A percentile compares a stretch with the other conserved stretches of the same genome.
phyloP scores from a whole-genome alignment of 305 asterid genomes.

The Withania somnifera region DNA sequence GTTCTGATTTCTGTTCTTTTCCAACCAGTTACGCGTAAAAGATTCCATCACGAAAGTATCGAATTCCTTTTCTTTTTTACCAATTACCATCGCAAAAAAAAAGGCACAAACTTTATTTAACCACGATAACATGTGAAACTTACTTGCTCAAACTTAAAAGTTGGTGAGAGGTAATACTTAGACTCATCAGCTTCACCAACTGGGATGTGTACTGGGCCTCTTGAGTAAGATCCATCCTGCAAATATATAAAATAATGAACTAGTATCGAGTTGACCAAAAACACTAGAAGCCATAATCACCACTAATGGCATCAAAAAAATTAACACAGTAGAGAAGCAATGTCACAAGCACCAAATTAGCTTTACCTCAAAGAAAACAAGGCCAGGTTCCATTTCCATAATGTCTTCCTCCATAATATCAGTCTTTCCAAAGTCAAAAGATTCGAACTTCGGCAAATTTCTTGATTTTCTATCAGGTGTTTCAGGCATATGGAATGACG shows the following conservation, averaged over 20 bases:
- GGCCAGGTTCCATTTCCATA: slow-evolving; percentile 92
- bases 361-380: slow-evolving; percentile 87
- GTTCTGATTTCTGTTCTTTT: neutral
- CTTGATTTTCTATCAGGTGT: slow-evolving; percentile 16
- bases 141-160: slow-evolving; percentile 94
- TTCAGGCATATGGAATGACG: slow-evolving; percentile 13
- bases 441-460: slow-evolving; percentile 62
- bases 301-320: neutral
- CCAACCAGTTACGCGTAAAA: neutral
- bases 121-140: slow-evolving; percentile 10
- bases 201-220: slow-evolving; percentile 89
- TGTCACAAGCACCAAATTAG: neutral
- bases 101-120: neutral
- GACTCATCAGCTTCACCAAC: slow-evolving; percentile 60
- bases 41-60: neutral
- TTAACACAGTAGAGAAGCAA: neutral
- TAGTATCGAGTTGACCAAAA: neutral
- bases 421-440: slow-evolving; percentile 64
- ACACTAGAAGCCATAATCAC: neutral
- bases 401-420: slow-evolving; percentile 95
- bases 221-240: slow-evolving; percentile 99
- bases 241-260: slow-evolving; percentile 10
- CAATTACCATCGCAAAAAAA: neutral
- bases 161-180: slow-evolving; percentile 67
- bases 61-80: neutral